Base-by-base conservation (phyloP, 179 eudicot genomes). In the Patellifolia procumbens region DNA sequence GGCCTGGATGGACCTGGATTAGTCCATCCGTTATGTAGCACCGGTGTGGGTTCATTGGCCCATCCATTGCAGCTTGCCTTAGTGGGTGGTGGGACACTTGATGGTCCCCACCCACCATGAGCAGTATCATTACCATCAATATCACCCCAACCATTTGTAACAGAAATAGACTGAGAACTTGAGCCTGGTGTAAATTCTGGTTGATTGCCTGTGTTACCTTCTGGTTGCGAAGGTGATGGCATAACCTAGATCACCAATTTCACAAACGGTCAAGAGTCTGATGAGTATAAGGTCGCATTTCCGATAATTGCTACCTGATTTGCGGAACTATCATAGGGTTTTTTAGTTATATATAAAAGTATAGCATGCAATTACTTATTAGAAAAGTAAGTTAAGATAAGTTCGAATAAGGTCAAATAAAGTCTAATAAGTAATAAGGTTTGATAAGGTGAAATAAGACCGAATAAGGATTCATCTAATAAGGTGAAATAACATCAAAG, bases 1-100 rank as follows among this genome's bases (percentile, higher is more conserved):
- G 58, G 80, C 59, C 55, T 70, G 73, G 79, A 34, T 37, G 87
- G 52, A 24, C 62, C 60, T 70, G 81, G 6, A 32, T 58, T 68
- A 26, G 63, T 73, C 89, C 87, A 86, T 19, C 89, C 89, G 53
- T 83, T 81, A 53, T 28, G 64, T 66, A 74, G 82, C 49, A 76
- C 81, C 12, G 46, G 29, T 43, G 75, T 24, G 61, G 85, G 78
- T 29, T 79, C 81, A 72, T 82, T 59, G 7, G 78, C 80, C 88
- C 85, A 86, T 22, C 85, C 85, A 42, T 79, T 76, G 75, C 49
- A 64, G 80, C 80, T 79, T 35, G 82, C 76, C 24, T 76, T 73
- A n/a, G 81, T 62, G 75, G 81, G 70, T 24, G 84, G 46, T 6
- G 81, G 81, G 55, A 46, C 63, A 70, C 65, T 73, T 42, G 88